Conservation (phyloP, 2,329 filamentous ascomycete genomes). For the Diplodia corticola region DNA sequence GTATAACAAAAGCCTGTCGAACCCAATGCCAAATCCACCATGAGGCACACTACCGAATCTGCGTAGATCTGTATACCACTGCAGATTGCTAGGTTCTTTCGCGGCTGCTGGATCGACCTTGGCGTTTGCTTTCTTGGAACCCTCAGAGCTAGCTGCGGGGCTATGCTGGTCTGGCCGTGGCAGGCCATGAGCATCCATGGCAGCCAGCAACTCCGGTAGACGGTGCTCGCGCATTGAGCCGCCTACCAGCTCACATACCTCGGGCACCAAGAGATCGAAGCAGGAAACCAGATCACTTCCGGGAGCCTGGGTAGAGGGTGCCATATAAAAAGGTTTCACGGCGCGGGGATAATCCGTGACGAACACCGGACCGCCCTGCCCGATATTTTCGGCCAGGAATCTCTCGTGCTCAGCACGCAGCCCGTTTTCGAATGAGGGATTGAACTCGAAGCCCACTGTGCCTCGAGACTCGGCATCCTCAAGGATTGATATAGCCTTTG, state of each 20-base stretch:
- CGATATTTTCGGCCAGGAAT: constrained; percentile 71
- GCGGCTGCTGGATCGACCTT: not conserved
- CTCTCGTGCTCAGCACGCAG: constrained; percentile 92
- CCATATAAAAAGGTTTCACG: constrained; percentile 93
- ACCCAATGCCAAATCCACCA: constrained; percentile 86
- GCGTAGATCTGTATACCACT: constrained; percentile 87
- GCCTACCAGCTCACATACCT: constrained; percentile 82
- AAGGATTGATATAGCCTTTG: constrained; percentile 71
- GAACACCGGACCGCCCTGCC: constrained; percentile 71
- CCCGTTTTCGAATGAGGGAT: constrained; percentile 69
- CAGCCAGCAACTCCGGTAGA: constrained; percentile 63
- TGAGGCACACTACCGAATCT: constrained; percentile 90
- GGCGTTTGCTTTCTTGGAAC: not conserved
- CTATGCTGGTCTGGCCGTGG: constrained; percentile 36
- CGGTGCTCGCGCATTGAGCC: constrained; percentile 88
- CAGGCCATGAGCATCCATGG: constrained; percentile 71
- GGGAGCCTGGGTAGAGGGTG: constrained; percentile 43
- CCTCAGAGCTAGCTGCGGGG: not conserved
- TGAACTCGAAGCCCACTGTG: constrained; percentile 61
- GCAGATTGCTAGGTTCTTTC: constrained; percentile 47
- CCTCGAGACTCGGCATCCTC: constrained; percentile 56
- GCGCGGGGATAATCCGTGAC: constrained; percentile 87
- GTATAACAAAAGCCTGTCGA: constrained; percentile 84
- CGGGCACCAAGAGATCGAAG: constrained; percentile 86
- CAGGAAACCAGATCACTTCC: constrained; percentile 68